Base-by-base conservation (phyloP, 2,329 filamentous ascomycete species). In the Chalara sp. region DNA sequence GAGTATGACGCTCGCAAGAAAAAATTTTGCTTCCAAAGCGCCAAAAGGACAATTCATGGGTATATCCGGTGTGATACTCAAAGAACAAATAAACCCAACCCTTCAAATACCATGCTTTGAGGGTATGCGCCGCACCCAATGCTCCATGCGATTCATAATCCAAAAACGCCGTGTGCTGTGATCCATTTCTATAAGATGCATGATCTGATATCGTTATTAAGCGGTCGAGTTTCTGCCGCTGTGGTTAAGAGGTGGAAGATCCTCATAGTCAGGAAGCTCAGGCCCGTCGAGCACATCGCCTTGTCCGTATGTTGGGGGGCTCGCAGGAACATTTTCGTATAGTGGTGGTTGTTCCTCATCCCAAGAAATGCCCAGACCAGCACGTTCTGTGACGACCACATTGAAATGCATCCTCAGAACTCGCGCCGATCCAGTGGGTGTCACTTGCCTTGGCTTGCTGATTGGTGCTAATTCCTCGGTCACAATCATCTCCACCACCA, bases 331-430 rank as follows among this genome's bases (percentile, higher is more conserved):
- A 65, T 97, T 89, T 68, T 93, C 86, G 70, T 99, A 99, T 59
- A 95, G 81, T 1, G 92, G 92, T 10, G 92, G 92, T 63, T 88
- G 84, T 73, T 99, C 92, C 70, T 96, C 92, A 61, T 97, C 92
- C 92, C 93, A 99, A 60, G 87, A 89, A 61, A 99, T 91, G 47
- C 92, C 91, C 65, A 96, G 79, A 13, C 92, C 92, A 21, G 63
- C 96, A 89, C 92, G 90, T 69, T 96, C 92, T 4, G 91, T 96
- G 50, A 97, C 78, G 51, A 83, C 75, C 48, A 93, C 76, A 61
- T 80, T 82, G 73, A 96, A 97, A 67, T 95, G 89, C 79, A 96
- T 96, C 58, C 92, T 81, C 54, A 99, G 75, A 48, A 97, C 92
- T 56, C 92, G 82, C 0, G 92, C 93, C 2, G 90, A 87, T 54